phyloP scores from a whole-genome alignment of 2,329 filamentous ascomycete genomes.

The Calcarisporium arbuscula region DNA sequence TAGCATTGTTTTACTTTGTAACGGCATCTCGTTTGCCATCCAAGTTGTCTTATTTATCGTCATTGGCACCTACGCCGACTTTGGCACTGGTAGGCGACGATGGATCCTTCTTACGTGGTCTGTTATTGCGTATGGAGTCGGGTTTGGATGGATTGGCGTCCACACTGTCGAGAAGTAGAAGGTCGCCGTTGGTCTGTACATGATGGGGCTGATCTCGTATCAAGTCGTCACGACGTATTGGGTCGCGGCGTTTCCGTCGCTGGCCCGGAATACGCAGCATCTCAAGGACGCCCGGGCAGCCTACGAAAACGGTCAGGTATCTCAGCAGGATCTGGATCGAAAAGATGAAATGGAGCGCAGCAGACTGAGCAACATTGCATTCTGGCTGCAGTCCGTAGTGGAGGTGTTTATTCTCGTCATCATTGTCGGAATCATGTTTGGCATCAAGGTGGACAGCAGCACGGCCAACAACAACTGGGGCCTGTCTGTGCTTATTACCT shows the following conservation, averaged over 20 bases:
- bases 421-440: slow-evolving; percentile 58
- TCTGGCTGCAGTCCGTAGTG: slow-evolving; percentile 55
- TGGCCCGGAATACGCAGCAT: slow-evolving; percentile 27
- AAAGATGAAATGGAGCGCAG: slow-evolving; percentile 57
- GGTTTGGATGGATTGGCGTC: slow-evolving; percentile 62
- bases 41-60: slow-evolving; percentile 51
- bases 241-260: slow-evolving; percentile 48
- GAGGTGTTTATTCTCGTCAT: slow-evolving; percentile 56
- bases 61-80: slow-evolving; percentile 52
- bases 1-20: slow-evolving; percentile 57
- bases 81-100: slow-evolving; percentile 56
- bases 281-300: slow-evolving; percentile 23
- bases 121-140: slow-evolving; percentile 53
- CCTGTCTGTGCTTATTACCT: slow-evolving; percentile 57
- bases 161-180: slow-evolving; percentile 54
- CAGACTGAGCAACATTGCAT: slow-evolving; percentile 55
- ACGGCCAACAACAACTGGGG: slow-evolving; percentile 59
- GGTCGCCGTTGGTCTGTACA: slow-evolving; percentile 55
- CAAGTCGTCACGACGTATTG: slow-evolving; percentile 63
- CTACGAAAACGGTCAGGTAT: slow-evolving; percentile 38
- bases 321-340: slow-evolving; percentile 52
- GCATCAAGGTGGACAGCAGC: slow-evolving; percentile 51
- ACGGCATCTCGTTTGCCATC: slow-evolving; percentile 63
- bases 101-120: slow-evolving; percentile 57
- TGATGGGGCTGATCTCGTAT: slow-evolving; percentile 59